Percentiles rank a stretch among this genome's conserved stretches.
Evolutionary conservation across 2,329 filamentous ascomycete species (phyloP).

Genomic region (Exophiala oligosperma): DNA sequence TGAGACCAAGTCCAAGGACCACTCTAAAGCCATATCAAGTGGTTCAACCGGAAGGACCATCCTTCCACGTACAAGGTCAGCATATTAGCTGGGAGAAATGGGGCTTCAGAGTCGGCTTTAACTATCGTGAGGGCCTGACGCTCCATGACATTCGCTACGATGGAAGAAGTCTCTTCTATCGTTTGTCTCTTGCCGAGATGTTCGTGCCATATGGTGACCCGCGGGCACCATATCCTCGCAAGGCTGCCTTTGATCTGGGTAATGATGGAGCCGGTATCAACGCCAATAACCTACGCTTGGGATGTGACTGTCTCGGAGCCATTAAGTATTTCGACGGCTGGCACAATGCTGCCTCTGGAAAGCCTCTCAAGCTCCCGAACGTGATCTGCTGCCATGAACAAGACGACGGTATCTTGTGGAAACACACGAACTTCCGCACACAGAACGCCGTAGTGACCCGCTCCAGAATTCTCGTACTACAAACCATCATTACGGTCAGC

Average conservation of each 20-base stretch:
- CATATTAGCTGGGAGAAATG: constrained; percentile 63
- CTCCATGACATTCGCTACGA: constrained; percentile 71
- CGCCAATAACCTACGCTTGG: constrained; percentile 67
- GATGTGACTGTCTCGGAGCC: constrained; percentile 66
- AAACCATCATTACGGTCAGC: constrained; percentile 68
- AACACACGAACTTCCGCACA: constrained; percentile 70
- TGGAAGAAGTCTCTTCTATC: constrained; percentile 63
- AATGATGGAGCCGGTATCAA: constrained; percentile 66
- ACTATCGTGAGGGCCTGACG: constrained; percentile 67
- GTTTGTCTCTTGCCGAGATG: constrained; percentile 68
- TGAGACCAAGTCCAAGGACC: constrained; percentile 31
- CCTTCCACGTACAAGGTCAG: constrained; percentile 57
- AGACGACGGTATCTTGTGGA: constrained; percentile 67
- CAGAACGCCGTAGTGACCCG: constrained; percentile 62
- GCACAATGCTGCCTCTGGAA: background rate
- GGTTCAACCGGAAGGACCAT: constrained; percentile 64
- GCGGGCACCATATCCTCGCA: constrained; percentile 64
- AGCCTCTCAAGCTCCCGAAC: constrained; percentile 54
- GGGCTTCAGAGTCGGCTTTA: constrained; percentile 67
- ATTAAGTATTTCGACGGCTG: constrained; percentile 63
- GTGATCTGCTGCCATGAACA: constrained; percentile 70
- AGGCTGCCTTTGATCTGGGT: constrained; percentile 70
- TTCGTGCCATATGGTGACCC: constrained; percentile 67
- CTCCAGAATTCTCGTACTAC: constrained; percentile 65
- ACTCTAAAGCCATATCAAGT: constrained; percentile 19